Conservation (phyloP, 345 rosid species). For the Eucalyptus cloeziana region DNA sequence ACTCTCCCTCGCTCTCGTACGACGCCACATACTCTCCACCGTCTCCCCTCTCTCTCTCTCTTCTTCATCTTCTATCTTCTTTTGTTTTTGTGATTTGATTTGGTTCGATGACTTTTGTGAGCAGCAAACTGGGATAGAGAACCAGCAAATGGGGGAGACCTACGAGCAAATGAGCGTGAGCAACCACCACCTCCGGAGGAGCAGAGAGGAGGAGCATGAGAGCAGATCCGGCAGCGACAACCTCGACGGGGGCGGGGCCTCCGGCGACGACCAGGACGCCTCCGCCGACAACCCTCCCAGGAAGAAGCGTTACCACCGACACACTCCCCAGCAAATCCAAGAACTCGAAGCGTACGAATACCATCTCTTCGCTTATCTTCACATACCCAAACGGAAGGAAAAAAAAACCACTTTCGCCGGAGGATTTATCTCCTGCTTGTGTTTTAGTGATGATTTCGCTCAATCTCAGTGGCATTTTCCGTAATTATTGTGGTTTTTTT, state of each 20-base stretch:
- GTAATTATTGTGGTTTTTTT: background rate
- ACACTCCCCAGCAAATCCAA: slow-evolving; percentile 99
- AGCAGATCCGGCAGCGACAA: slow-evolving; percentile 99
- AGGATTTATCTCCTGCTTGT: background rate
- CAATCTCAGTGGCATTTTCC: background rate
- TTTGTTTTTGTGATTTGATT: background rate
- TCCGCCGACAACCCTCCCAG: slow-evolving; percentile 66
- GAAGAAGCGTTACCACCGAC: slow-evolving; percentile 98
- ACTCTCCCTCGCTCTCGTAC: slow-evolving; percentile 77
- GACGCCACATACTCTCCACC: background rate
- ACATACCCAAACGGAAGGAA: background rate
- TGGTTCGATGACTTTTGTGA: background rate
- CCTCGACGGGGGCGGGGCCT: slow-evolving; percentile 65
- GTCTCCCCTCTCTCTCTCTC: background rate
- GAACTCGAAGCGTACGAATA: slow-evolving; percentile 83
- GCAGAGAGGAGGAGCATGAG: slow-evolving; percentile 54
- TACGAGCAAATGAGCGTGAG: slow-evolving; percentile 12
- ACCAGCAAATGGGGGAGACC: slow-evolving; percentile 13
- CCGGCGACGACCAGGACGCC: slow-evolving; percentile 93
- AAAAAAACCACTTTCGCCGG: background rate
- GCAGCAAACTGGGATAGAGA: slow-evolving; percentile 33
- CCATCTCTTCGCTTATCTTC: background rate
- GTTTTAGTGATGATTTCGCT: background rate
- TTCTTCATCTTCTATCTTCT: background rate
- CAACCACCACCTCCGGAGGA: slow-evolving; percentile 12